Percentiles rank a stretch among this genome's conserved stretches.
Evolutionary conservation across 768 basidiomycete genomes (phyloP).

Genomic region (Cantharellus cinnabarinus): DNA sequence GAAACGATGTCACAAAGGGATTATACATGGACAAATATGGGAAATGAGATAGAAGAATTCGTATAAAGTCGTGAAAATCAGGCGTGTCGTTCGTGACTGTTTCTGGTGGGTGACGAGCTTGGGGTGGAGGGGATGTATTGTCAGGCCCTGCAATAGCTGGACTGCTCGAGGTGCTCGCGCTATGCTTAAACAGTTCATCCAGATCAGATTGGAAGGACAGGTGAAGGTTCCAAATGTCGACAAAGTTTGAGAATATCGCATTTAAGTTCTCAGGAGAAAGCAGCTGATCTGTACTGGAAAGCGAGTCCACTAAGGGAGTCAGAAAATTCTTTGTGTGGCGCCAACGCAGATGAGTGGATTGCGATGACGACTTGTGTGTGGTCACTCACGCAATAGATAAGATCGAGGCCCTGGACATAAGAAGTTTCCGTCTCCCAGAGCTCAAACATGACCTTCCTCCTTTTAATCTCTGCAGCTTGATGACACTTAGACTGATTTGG

Average conservation of each 20-base stretch:
- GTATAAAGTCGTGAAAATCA: neutral
- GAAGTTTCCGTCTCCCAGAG: slow-evolving; percentile 64
- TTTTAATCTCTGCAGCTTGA: slow-evolving; percentile 32
- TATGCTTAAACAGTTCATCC: slow-evolving; percentile 22
- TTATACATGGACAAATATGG: slow-evolving; percentile 77
- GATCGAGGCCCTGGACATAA: slow-evolving; percentile 63
- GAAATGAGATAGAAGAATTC: slow-evolving; percentile 53
- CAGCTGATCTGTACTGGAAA: slow-evolving; percentile 49
- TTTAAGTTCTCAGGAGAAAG: slow-evolving; percentile 48
- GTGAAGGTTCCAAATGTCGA: slow-evolving; percentile 82
- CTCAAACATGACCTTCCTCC: slow-evolving; percentile 53
- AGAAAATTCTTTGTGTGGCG: slow-evolving; percentile 44
- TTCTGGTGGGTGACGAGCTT: neutral
- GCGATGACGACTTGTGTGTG: neutral
- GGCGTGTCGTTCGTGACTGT: neutral
- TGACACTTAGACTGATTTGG: slow-evolving; percentile 21
- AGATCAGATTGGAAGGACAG: slow-evolving; percentile 50
- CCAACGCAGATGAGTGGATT: neutral
- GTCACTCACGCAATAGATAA: slow-evolving; percentile 55
- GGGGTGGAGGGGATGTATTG: neutral
- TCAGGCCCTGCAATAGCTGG: neutral
- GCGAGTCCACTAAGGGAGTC: slow-evolving; percentile 52
- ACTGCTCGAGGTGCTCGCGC: neutral
- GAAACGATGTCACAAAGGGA: slow-evolving; percentile 65
- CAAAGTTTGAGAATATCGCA: slow-evolving; percentile 67